Evolutionary conservation across 495 filamentous ascomycete genomes (phyloP).

Genomic region (Lineolata rhizophorae): DNA sequence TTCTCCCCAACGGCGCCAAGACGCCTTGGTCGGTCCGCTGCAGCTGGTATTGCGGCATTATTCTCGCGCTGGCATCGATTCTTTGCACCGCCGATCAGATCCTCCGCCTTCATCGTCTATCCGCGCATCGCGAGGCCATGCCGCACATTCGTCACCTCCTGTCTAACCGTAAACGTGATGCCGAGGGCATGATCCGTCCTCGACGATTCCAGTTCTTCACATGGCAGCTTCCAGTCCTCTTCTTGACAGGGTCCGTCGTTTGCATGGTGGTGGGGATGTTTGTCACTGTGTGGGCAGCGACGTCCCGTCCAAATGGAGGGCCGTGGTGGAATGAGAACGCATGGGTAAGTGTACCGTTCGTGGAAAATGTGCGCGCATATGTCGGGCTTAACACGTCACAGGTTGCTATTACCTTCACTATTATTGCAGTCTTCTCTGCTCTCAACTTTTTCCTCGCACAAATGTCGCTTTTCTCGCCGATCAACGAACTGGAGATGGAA

Average conservation of each 20-base stretch:
- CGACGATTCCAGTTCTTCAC: slow-evolving; percentile 7
- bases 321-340: too few relatives aligned
- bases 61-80: slow-evolving; percentile 11
- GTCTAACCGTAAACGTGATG: background rate
- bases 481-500: too few relatives aligned
- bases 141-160: slow-evolving; percentile 9
- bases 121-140: slow-evolving; percentile 8
- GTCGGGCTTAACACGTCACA: too few relatives aligned
- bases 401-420: too few relatives aligned
- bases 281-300: slow-evolving; percentile 12
- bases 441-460: too few relatives aligned
- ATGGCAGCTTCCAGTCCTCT: slow-evolving; percentile 14
- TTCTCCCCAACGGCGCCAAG: slow-evolving; percentile 7
- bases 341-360: too few relatives aligned
- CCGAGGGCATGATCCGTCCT: slow-evolving; percentile 4
- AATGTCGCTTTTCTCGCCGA: too few relatives aligned
- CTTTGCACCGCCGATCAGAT: slow-evolving; percentile 12
- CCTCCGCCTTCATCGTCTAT: slow-evolving; percentile 13
- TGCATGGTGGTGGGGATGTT: slow-evolving; percentile 14
- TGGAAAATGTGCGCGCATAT: too few relatives aligned
- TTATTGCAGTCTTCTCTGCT: too few relatives aligned
- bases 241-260: slow-evolving; percentile 8
- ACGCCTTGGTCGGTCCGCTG: slow-evolving; percentile 11
- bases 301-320: too few relatives aligned
- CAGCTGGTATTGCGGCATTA: slow-evolving; percentile 12